phyloP scores from a whole-genome alignment of 306 rosid species.

The Malus orientalis region DNA sequence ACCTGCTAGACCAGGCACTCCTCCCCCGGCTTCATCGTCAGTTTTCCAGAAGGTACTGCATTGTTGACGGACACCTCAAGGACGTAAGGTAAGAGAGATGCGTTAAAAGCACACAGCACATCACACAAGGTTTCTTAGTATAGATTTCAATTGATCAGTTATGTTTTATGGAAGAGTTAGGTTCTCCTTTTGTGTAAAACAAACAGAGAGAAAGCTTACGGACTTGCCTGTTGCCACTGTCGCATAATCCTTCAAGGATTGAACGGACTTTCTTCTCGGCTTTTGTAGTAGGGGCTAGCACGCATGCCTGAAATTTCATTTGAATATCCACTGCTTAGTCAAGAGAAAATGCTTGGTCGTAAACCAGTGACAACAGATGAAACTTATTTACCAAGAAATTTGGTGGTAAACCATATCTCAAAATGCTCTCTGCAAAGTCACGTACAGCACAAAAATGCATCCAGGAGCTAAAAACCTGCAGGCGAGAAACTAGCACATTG shows the following conservation, averaged over 20 bases:
- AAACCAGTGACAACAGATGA: conserved; percentile 10
- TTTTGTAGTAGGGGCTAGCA: conserved; percentile 65
- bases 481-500: conserved; percentile 10
- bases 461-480: conserved; percentile 90
- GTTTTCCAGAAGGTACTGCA: conserved; percentile 77
- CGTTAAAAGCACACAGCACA: background rate
- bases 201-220: conserved; percentile 3
- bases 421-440: conserved; percentile 78
- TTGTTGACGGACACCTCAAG: background rate
- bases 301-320: conserved; percentile 62
- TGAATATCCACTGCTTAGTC: conserved; percentile 10
- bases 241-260: conserved; percentile 72
- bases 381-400: conserved; percentile 62
- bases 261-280: conserved; percentile 84
- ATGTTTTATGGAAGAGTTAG: background rate
- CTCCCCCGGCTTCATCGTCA: conserved; percentile 73
- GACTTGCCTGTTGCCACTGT: conserved; percentile 73
- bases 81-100: background rate
- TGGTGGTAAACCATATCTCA: conserved; percentile 91
- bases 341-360: conserved; percentile 6
- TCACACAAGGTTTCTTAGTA: background rate
- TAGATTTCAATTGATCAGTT: background rate
- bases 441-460: conserved; percentile 92
- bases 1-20: conserved; percentile 73
- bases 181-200: background rate